Percentiles rank a stretch among this genome's conserved stretches.
phyloP scores from a whole-genome alignment of 768 basidiomycete genomes.

The Podaxis sp. region DNA sequence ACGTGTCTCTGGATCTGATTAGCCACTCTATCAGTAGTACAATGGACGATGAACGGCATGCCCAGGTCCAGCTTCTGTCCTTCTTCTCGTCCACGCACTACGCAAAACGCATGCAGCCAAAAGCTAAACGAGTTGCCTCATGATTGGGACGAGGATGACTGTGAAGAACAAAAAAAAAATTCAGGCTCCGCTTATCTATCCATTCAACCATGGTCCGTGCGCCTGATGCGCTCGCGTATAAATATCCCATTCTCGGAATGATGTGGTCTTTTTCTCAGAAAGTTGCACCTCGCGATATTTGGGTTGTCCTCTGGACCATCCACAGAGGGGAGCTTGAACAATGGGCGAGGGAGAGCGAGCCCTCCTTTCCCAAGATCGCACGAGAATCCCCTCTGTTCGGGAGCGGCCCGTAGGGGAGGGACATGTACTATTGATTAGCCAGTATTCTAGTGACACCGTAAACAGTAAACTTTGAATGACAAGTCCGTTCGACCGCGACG shows the following conservation, averaged over 20 bases:
- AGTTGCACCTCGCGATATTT: constrained; percentile 81
- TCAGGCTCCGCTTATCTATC: constrained; percentile 23
- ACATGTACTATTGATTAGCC: constrained; percentile 25
- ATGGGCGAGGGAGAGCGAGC: constrained; percentile 53
- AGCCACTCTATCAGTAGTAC: constrained; percentile 52
- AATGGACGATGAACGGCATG: constrained; percentile 58
- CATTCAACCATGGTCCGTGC: constrained; percentile 49
- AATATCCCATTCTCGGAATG: constrained; percentile 8
- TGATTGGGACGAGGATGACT: constrained; percentile 15
- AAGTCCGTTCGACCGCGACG: neutral
- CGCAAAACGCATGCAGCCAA: neutral
- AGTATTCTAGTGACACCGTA: neutral
- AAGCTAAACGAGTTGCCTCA: constrained; percentile 4
- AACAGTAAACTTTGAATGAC: neutral
- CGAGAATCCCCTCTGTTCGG: constrained; percentile 42
- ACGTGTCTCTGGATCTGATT: constrained; percentile 69
- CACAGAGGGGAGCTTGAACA: constrained; percentile 54
- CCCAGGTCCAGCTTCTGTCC: constrained; percentile 52
- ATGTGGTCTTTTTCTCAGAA: constrained; percentile 37
- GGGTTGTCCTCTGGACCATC: constrained; percentile 41
- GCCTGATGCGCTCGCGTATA: constrained; percentile 25
- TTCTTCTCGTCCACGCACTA: constrained; percentile 31
- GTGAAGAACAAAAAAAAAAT: constrained; percentile 14
- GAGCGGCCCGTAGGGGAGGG: constrained; percentile 66
- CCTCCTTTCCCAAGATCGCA: constrained; percentile 67